Evolutionary conservation across 2,329 filamentous ascomycete species (phyloP), one percentile per base, ranked within the genome.

Genomic region (Exserohilum turcica): DNA sequence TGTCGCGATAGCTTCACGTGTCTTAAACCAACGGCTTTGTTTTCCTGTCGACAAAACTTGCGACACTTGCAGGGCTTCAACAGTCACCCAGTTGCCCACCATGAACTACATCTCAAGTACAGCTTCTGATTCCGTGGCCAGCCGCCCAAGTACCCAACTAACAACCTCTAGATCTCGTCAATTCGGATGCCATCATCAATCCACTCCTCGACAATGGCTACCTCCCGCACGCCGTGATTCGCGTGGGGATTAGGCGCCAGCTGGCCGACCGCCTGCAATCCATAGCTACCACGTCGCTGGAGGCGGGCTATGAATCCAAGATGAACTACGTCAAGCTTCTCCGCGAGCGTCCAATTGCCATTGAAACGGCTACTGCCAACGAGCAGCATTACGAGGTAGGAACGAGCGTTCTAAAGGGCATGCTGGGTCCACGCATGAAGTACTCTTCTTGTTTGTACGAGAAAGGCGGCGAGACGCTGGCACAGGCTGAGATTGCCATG

Each of bases 301-400:
- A 77, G 48, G 77, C 79, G 21, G 79, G 78, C 13, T 83, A 83
- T 54, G 78, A 80, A 52, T 79, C 79, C 52, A 90, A 89, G 70
- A 86, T 88, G 82, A 75, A 75, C 19, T 89, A 86, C 67, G 79
- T 90, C 9, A 77, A 83, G 45, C 72, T 79, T 3, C 77, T 89
- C n/a, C 80, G 84, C 16, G 77, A 75, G 13, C 78, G 81, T 31
- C 86, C 86, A 9, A 89, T 90, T 57, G 87, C 87, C n/a, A 81
- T 89, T 61, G 84, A 87, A 70, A 88, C 86, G 0, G 80, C 78
- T 3, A 76, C 80, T 2, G 86, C 87, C 18, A 89, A 90, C 68
- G 76, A 82, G 63, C 87, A 90, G 78, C 87, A 90, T 72, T 90
- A 90, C 66, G 87, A 90, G 74, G 86, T 90, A 35, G 85, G 84